Percentiles rank a stretch among this genome's conserved stretches.
Conservation (phyloP, 768 basidiomycete genomes). For the Xerocomellus amylosporus region DNA sequence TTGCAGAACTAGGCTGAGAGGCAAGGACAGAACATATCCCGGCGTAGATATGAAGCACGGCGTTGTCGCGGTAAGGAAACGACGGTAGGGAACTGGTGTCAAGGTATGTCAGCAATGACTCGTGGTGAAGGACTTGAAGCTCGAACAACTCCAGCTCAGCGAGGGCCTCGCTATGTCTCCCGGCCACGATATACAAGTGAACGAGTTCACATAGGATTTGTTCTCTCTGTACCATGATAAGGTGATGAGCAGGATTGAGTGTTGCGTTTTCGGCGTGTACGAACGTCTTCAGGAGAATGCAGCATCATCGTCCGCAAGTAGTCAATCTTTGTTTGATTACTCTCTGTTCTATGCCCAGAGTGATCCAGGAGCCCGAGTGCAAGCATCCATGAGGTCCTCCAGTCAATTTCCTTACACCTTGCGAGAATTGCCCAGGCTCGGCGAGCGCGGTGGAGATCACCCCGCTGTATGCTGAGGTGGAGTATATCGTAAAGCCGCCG, state of each 20-base stretch:
- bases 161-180: constrained; percentile 64
- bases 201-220: constrained; percentile 72
- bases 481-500: constrained; percentile 73
- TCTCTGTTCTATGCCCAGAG: constrained; percentile 27
- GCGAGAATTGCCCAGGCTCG: constrained; percentile 73
- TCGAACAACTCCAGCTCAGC: constrained; percentile 84
- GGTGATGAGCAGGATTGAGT: constrained; percentile 11
- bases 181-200: constrained; percentile 58
- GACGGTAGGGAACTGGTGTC: constrained; percentile 73
- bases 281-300: constrained; percentile 63
- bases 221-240: constrained; percentile 53
- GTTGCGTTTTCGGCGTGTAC: constrained; percentile 19
- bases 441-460: constrained; percentile 60
- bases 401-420: constrained; percentile 75
- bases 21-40: constrained; percentile 69
- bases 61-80: constrained; percentile 83
- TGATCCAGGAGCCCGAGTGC: constrained; percentile 55
- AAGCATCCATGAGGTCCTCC: constrained; percentile 69
- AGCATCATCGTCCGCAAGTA: constrained; percentile 72
- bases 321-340: constrained; percentile 43
- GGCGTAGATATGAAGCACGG: constrained; percentile 77
- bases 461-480: constrained; percentile 65
- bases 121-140: constrained; percentile 1
- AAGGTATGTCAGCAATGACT: constrained; percentile 1
- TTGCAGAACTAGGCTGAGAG: constrained; percentile 37